Percentiles rank a stretch among this genome's conserved stretches.
Evolutionary conservation across 2,329 filamentous ascomycete species (phyloP).

Genomic region (Penicillium sp.): DNA sequence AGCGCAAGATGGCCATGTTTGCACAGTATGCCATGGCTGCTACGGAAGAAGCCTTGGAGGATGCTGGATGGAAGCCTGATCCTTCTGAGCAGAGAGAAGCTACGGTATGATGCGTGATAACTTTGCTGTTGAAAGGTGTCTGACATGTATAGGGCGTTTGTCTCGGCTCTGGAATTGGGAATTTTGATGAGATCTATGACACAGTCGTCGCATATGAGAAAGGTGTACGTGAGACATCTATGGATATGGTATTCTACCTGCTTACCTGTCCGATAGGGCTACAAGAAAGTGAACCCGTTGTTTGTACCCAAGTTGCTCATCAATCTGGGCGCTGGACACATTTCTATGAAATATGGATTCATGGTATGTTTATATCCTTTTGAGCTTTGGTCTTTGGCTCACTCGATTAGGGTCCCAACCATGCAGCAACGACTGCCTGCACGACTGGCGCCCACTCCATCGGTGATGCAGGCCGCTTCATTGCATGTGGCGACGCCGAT

Average conservation of each 20-base stretch:
- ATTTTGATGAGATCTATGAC: constrained; percentile 82
- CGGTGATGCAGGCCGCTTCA: constrained; percentile 88
- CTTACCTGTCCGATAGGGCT: constrained; percentile 58
- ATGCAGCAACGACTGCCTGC: constrained; percentile 88
- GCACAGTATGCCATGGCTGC: constrained; percentile 88
- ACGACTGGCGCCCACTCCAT: constrained; percentile 94
- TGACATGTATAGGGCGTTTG: constrained; percentile 64
- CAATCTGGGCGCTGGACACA: constrained; percentile 89
- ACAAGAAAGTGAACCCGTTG: constrained; percentile 85
- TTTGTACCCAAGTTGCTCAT: constrained; percentile 92
- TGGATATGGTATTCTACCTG: neutral
- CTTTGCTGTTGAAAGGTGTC: constrained; percentile 7
- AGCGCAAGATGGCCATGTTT: constrained; percentile 82
- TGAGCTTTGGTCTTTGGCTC: neutral
- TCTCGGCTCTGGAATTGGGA: constrained; percentile 91
- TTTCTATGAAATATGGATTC: constrained; percentile 88
- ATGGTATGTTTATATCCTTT: constrained; percentile 41
- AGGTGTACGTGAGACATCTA: constrained; percentile 52
- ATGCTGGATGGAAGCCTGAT: constrained; percentile 70
- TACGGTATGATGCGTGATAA: constrained; percentile 50
- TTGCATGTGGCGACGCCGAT: constrained; percentile 83
- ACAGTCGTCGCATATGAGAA: constrained; percentile 72
- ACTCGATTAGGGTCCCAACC: constrained; percentile 69
- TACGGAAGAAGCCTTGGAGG: constrained; percentile 75
- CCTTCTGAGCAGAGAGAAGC: constrained; percentile 61